Percentiles rank a stretch among this genome's conserved stretches.
These are phyloP conservation scores for Candida ponderosae DNA, from an alignment of 805 yeast genomes.

Conservation along the genomic window DNA sequence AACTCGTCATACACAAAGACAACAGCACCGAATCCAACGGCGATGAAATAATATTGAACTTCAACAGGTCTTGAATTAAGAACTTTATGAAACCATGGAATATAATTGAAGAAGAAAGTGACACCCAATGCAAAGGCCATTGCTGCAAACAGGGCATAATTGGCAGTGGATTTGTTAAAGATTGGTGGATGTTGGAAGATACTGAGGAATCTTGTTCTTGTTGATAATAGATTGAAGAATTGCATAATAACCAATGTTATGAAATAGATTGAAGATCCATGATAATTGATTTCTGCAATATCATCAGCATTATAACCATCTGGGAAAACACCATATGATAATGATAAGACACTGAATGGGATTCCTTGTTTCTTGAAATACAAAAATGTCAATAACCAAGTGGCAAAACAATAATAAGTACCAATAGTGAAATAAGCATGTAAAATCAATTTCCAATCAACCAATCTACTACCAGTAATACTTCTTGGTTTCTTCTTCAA, in stretches of 20 bases:
- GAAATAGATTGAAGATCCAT: constrained; percentile 38
- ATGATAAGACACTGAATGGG: constrained; percentile 25
- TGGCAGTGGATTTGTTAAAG: constrained; percentile 18
- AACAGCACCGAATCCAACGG: constrained; percentile 35
- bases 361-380: constrained; percentile 29
- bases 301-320: constrained; percentile 14
- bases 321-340: constrained; percentile 28
- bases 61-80: constrained; percentile 32
- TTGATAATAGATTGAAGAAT: constrained; percentile 34
- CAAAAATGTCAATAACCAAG: constrained; percentile 32
- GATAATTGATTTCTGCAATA: constrained; percentile 18
- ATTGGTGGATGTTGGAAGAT: constrained; percentile 34
- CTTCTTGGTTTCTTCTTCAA: constrained; percentile 34
- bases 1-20: constrained; percentile 34
- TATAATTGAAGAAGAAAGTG: constrained; percentile 34
- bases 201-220: constrained; percentile 34
- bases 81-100: constrained; percentile 29
- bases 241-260: constrained; percentile 39
- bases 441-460: constrained; percentile 28
- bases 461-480: constrained; percentile 32
- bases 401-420: constrained; percentile 29
- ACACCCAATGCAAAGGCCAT: constrained; percentile 28
- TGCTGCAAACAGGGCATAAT: constrained; percentile 23
- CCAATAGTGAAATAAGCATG: constrained; percentile 39
- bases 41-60: constrained; percentile 37